Conservation (phyloP, 2,329 filamentous ascomycete genomes). For the Phoma sp. region DNA sequence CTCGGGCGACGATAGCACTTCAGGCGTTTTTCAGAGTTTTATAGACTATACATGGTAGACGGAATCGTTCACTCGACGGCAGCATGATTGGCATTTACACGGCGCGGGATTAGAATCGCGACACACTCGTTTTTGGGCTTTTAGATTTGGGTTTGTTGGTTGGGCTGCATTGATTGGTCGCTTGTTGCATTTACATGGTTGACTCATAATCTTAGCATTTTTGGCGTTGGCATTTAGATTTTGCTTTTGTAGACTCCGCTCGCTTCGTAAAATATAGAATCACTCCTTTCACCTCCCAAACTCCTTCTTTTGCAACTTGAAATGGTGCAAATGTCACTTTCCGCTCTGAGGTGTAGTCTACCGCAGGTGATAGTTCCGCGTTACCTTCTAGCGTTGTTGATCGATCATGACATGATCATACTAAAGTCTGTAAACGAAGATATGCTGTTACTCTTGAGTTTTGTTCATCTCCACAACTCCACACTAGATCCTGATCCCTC, state of each 20-base stretch:
- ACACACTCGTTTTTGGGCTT: not conserved
- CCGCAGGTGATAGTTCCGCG: no score
- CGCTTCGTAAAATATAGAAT: not conserved
- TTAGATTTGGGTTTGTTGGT: not conserved
- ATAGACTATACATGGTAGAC: not conserved
- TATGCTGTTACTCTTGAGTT: not conserved
- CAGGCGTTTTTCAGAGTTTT: not conserved
- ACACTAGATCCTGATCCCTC: not conserved
- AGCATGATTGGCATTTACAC: not conserved
- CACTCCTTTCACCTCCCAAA: not conserved
- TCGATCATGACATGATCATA: not conserved
- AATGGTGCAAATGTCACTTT: no score
- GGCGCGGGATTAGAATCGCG: not conserved
- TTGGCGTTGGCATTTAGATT: not conserved
- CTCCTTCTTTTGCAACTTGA: no score
- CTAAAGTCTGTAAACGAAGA: not conserved
- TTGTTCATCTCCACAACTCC: not conserved
- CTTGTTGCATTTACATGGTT: constrained; percentile 12
- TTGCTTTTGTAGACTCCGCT: not conserved
- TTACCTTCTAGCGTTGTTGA: not conserved
- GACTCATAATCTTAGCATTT: not conserved
- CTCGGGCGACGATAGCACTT: not conserved
- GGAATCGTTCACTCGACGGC: not conserved
- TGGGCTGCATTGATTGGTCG: not conserved
- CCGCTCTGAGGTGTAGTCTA: no score